Evolutionary conservation across 352 stramenopile species (phyloP), one percentile per base, ranked within the genome.

Genomic region (Phytophthora pinifolia): DNA sequence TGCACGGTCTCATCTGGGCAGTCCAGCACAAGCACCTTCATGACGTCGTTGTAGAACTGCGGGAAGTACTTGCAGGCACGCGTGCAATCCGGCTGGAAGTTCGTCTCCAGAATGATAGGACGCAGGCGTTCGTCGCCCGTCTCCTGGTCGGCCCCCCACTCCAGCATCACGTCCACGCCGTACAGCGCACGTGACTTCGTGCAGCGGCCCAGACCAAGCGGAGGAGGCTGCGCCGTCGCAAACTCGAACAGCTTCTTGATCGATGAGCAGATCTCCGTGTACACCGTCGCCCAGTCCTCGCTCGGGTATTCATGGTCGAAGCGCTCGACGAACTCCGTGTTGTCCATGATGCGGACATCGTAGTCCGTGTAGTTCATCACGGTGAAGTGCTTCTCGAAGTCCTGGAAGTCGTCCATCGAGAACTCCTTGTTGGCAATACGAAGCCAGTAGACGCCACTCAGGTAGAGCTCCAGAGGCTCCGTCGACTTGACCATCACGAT

Each of bases 281-380:
- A 72, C 46, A 83, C 70, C 20, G 34, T 52, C 4, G 65, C 44
- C 73, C 73, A 83, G 54, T 78, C 62, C 39, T 80, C 65, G 43
- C 54, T 76, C 39, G 73, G 70, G 50, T 83, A 80, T 50, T 80
- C 73, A 34, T 59, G 59, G 25, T 80, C 66, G 35, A 83, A 83
- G 15, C 70, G 70, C 46, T 69, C 48, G 14, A 78, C 61, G 37
- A 83, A 80, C 46, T 83, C 63, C 35, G 49, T 29, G 30, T 73
- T 83, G 54, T 74, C 56, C 66, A 84, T 82, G 60, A 82, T 78
- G 14, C 73, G 69, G 53, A 84, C 70, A 37, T 47, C 48, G 43
- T 65, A 76, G 45, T 73, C 52, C 12, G 73, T 60, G 65, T 85
- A 85, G 42, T 85, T 85, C 74, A 85, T 85, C 35, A 83, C 72